phyloP scores from a whole-genome alignment of 1,284 basidiomycete genomes.

The Entoloma clypeatum region DNA sequence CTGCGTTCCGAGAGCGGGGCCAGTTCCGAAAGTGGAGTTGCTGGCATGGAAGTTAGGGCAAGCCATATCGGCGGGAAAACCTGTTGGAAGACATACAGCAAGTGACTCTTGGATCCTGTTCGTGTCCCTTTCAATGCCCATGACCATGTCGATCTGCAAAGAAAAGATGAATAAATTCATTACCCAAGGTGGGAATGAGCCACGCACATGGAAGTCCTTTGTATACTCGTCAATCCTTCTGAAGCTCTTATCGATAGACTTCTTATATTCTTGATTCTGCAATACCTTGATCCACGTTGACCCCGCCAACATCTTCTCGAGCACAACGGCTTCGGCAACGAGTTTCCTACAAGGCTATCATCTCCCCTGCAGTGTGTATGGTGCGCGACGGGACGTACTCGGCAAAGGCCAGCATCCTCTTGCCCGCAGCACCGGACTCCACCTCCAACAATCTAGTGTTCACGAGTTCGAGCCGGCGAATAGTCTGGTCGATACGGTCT shows the following conservation, averaged over 20 bases:
- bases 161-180: constrained; percentile 1
- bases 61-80: neutral
- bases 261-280: neutral
- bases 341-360: too few relatives aligned
- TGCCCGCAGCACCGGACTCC: too few relatives aligned
- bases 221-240: constrained; percentile 13
- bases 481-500: too few relatives aligned
- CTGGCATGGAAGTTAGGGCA: constrained; percentile 2
- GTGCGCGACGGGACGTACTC: neutral
- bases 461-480: too few relatives aligned
- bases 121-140: constrained; percentile 12
- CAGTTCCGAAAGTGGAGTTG: constrained; percentile 7
- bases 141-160: constrained; percentile 9
- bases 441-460: too few relatives aligned
- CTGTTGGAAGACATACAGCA: neutral
- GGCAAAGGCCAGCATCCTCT: too few relatives aligned
- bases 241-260: neutral
- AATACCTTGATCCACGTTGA: constrained; percentile 2
- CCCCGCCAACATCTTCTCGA: neutral
- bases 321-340: constrained; percentile 1
- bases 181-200: neutral
- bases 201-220: constrained; percentile 13
- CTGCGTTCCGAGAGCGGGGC: constrained; percentile 5
- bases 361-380: too few relatives aligned
- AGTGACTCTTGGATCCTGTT: constrained; percentile 1